Conservation (phyloP, 2,329 filamentous ascomycete genomes). For the Ascomycota sp. region DNA sequence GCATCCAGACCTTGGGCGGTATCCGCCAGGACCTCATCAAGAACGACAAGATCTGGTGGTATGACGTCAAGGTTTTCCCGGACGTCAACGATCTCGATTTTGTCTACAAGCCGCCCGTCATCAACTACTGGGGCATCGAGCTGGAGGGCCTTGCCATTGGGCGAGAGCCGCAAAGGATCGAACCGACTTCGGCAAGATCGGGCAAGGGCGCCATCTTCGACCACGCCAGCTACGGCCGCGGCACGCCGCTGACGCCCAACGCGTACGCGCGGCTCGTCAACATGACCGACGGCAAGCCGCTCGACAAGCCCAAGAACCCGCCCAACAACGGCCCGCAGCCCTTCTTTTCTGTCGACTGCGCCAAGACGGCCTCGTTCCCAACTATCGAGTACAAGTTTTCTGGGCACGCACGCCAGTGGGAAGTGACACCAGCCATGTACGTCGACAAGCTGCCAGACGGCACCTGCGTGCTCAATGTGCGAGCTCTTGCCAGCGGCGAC, state of each 20-base stretch:
- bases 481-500: slow-evolving; percentile 3
- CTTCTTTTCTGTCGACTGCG: slow-evolving; percentile 4
- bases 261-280: slow-evolving; percentile 4
- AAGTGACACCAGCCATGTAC: slow-evolving; percentile 3
- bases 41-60: slow-evolving; percentile 11
- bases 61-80: slow-evolving; percentile 4
- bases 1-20: slow-evolving; percentile 5
- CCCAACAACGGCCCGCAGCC: slow-evolving; percentile 5
- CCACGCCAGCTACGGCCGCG: slow-evolving; percentile 5
- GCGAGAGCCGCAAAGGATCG: slow-evolving; percentile 3
- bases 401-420: slow-evolving; percentile 3
- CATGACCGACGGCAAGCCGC: slow-evolving; percentile 2
- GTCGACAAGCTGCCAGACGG: slow-evolving; percentile 3
- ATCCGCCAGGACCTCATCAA: slow-evolving; percentile 5
- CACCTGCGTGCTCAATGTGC: slow-evolving; percentile 4
- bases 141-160: slow-evolving; percentile 4
- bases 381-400: slow-evolving; percentile 3
- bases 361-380: slow-evolving; percentile 2
- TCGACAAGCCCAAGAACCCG: slow-evolving; percentile 3
- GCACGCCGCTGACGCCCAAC: slow-evolving; percentile 4
- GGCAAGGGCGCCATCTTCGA: slow-evolving; percentile 5
- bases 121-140: slow-evolving; percentile 5
- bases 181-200: slow-evolving; percentile 3
- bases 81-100: slow-evolving; percentile 5
- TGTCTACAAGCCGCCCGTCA: slow-evolving; percentile 3